Conservation (phyloP, 257 asterid species). For the Solanum lycopersicoides region DNA sequence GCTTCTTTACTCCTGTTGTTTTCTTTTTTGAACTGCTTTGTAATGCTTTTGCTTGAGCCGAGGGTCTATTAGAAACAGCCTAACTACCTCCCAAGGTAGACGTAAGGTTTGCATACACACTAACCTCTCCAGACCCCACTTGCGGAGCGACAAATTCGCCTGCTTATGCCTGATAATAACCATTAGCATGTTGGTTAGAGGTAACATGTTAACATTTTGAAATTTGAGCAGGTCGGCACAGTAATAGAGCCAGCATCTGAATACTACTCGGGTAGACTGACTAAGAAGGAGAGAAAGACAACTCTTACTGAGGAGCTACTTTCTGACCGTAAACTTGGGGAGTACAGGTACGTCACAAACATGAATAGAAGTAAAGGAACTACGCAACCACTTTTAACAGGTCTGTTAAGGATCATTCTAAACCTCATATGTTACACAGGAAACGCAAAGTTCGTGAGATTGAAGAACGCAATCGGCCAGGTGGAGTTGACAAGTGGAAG, state of each 20-base stretch:
- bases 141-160: too few relatives aligned
- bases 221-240: conserved; percentile 70
- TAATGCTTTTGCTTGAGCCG: not conserved
- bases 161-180: not conserved
- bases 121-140: not conserved
- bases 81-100: not conserved
- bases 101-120: not conserved
- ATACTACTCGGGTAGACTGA: conserved; percentile 62
- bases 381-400: not conserved
- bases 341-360: conserved; percentile 40
- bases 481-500: conserved; percentile 80
- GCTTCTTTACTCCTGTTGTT: not conserved
- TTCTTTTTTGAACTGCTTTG: not conserved
- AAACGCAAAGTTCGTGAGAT: conserved; percentile 88
- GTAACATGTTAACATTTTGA: not conserved
- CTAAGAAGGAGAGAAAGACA: conserved; percentile 84
- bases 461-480: conserved; percentile 66
- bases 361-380: not conserved
- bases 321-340: conserved; percentile 38
- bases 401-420: not conserved
- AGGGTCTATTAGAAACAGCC: not conserved
- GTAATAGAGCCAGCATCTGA: conserved; percentile 72
- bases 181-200: not conserved
- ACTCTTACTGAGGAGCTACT: conserved; percentile 86
- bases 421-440: conserved; percentile 24